phyloP scores from a whole-genome alignment of 345 rosid species.

The Schrenkiella parvula region DNA sequence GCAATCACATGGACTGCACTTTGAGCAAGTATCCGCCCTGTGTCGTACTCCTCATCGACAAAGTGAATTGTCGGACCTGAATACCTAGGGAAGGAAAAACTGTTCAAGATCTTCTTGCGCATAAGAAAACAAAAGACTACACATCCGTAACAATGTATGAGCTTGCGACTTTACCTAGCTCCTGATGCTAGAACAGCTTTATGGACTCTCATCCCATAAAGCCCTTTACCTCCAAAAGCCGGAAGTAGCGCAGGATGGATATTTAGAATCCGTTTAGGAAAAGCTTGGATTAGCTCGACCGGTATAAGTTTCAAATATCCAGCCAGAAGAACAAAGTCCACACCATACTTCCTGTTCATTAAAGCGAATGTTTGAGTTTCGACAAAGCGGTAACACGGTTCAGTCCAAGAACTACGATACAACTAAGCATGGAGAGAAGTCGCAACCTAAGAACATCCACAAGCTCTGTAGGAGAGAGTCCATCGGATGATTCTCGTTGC shows the following conservation, averaged over 20 bases:
- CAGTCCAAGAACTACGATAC: neutral
- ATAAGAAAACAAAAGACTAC: neutral
- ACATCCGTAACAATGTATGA: neutral
- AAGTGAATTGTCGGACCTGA: conserved; percentile 90
- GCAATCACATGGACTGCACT: conserved; percentile 60
- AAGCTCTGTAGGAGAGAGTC: conserved; percentile 56
- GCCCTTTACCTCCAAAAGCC: conserved; percentile 90
- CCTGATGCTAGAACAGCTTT: conserved; percentile 83
- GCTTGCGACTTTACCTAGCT: conserved; percentile 52
- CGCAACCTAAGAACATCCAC: conserved; percentile 59
- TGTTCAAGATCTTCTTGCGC: no score
- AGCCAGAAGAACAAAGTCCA: conserved; percentile 77
- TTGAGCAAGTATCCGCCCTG: conserved; percentile 86
- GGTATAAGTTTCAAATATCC: conserved; percentile 84
- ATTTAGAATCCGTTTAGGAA: conserved; percentile 61
- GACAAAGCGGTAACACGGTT: neutral
- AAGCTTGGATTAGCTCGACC: conserved; percentile 55
- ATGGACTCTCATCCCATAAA: conserved; percentile 88
- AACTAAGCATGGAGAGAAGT: neutral
- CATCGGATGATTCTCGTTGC: conserved; percentile 47
- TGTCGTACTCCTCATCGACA: conserved; percentile 88
- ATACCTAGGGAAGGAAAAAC: conserved; percentile 41
- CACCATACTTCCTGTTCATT: conserved; percentile 46
- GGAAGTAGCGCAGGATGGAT: conserved; percentile 88
- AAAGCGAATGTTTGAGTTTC: neutral